Evolutionary conservation across 306 rosid species (phyloP).

Genomic region (Prunus mongolica): DNA sequence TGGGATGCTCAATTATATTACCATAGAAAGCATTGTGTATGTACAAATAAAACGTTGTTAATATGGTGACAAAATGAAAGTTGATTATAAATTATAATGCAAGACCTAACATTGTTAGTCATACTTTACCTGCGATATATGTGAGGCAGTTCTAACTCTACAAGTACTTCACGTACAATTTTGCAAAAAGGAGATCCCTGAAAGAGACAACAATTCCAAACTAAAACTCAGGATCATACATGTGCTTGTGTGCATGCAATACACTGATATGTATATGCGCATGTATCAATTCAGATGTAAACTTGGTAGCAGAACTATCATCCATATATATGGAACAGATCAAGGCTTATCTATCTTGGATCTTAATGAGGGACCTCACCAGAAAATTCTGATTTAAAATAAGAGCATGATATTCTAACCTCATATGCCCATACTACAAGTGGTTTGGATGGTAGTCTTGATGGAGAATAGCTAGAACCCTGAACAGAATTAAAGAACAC

Average conservation of each 20-base stretch:
- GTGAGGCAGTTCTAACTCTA: slow-evolving; percentile 94
- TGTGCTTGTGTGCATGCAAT: background rate
- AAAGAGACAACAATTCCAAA: slow-evolving; percentile 26
- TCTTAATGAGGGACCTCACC: background rate
- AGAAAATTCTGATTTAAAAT: background rate
- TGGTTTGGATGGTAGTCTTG: slow-evolving; percentile 80
- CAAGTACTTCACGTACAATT: slow-evolving; percentile 87
- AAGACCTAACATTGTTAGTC: background rate
- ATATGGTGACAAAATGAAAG: background rate
- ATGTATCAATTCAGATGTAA: background rate
- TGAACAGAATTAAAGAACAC: slow-evolving; percentile 24
- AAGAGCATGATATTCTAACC: slow-evolving; percentile 37
- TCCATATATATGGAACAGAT: background rate
- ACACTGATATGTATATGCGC: background rate
- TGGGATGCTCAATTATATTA: background rate
- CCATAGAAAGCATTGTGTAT: background rate
- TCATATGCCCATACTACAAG: slow-evolving; percentile 94
- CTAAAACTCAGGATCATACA: background rate
- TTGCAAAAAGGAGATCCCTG: slow-evolving; percentile 99
- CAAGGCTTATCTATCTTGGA: background rate
- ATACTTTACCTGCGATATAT: slow-evolving; percentile 49
- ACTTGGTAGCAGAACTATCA: slow-evolving; percentile 13
- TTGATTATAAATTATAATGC: background rate
- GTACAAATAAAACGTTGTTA: background rate
- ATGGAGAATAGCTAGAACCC: slow-evolving; percentile 73